Base-by-base conservation (phyloP, 1,284 basidiomycete species). In the Singerocomus inundabilis region DNA sequence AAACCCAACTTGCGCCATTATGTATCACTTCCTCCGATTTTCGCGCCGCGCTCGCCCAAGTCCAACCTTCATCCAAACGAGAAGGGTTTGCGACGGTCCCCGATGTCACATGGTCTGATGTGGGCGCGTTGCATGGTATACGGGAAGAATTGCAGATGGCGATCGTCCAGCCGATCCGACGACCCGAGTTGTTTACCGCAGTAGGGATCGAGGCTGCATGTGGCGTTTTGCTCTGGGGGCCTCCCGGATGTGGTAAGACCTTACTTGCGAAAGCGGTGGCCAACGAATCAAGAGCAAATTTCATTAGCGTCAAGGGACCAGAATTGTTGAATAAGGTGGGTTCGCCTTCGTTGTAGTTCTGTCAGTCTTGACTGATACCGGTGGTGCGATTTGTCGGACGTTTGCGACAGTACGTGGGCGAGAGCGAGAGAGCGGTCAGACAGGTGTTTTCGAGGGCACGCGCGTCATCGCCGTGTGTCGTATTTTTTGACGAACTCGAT, bases 71-170 rank as follows among this genome's bases (percentile, higher is more conserved):
- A 0, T 93, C 95, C 7, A 96, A 96, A 67, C 88, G 96, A 46
- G 96, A 99, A 75, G 97, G 97, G 4, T 99, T 99, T 60, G 88
- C 96, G 3, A 98, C 95, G 0, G 89, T 98, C 0, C 96, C 97
- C 0, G 92, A 96, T 60, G 92, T 98, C 0, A 90, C 91, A 0
- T 99, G 96, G 94, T 78, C 86, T 1, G 94, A 98, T 62, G 81
- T 99, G 34, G 97, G 97, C n/a, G 96, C 96, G 1, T 75, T 98
- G 16, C 84, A 90, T 56, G 78, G 72, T 2, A 92, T 87, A 1
- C 77, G 95, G 24, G 92, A 96, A 57, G 96, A 98, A 72, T 77
- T 99, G 34, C 89, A 94, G 60, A 98, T 98, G 93, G 91, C 93
- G 13, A 92, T 99, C 56, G 94, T 99, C 4, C 92, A 98, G 64